These are phyloP conservation scores for Coccomyxa subellipsoidea DNA, from an alignment of 163 green algal species.

Conservation along the genomic window DNA sequence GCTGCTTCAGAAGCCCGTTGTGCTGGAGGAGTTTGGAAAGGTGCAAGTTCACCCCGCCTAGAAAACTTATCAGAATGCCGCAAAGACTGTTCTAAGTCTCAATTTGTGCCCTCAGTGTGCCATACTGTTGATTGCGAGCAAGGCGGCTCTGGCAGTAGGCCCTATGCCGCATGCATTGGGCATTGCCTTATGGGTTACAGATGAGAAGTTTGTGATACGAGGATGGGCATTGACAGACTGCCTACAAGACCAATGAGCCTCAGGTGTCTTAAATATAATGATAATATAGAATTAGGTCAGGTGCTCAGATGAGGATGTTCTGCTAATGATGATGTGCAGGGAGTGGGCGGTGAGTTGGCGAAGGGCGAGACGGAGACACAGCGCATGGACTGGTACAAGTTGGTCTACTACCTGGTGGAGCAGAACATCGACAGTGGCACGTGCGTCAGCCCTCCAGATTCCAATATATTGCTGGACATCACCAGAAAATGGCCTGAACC, in stretches of 20 bases:
- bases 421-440: neutral
- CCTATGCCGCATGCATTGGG: too few species aligned
- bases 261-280: too few species aligned
- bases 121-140: too few species aligned
- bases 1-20: conserved; percentile 10
- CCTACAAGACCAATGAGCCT: too few species aligned
- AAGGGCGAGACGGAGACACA: neutral
- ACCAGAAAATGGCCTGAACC: too few species aligned
- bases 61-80: neutral
- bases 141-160: too few species aligned
- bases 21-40: conserved; percentile 19
- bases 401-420: neutral
- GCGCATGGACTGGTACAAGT: conserved; percentile 5
- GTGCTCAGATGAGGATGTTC: neutral
- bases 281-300: too few species aligned
- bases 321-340: neutral
- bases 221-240: too few species aligned
- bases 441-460: neutral
- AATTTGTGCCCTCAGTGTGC: too few species aligned
- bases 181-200: too few species aligned
- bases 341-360: neutral
- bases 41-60: neutral
- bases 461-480: neutral
- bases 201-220: too few species aligned
- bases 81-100: neutral